A percentile compares a stretch with the other conserved stretches of the same genome.
phyloP scores from a whole-genome alignment of 495 filamentous ascomycete genomes.

The Sphaerosporella brunnea region DNA sequence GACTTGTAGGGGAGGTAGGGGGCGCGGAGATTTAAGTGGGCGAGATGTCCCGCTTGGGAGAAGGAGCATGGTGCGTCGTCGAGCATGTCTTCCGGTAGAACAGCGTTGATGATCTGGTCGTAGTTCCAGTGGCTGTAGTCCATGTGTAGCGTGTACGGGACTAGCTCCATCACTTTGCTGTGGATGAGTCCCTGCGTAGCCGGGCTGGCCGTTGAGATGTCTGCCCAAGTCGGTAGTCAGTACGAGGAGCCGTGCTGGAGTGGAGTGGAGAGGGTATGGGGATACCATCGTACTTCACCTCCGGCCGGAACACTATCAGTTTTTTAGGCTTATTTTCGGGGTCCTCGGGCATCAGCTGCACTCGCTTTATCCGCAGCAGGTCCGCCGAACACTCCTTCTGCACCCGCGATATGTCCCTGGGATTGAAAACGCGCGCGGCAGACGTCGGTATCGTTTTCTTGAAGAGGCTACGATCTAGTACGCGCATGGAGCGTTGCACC shows the following conservation, averaged over 20 bases:
- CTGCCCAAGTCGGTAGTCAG: background rate
- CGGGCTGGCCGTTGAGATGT: slow-evolving; percentile 44
- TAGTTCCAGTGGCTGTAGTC: slow-evolving; percentile 78
- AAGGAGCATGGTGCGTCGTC: slow-evolving; percentile 74
- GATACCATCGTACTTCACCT: slow-evolving; percentile 49
- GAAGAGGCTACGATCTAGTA: slow-evolving; percentile 72
- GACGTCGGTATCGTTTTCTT: slow-evolving; percentile 51
- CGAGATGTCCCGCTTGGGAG: slow-evolving; percentile 72
- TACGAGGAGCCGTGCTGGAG: background rate
- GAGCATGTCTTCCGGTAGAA: slow-evolving; percentile 52
- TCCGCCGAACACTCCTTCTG: slow-evolving; percentile 44
- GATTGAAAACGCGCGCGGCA: slow-evolving; percentile 61
- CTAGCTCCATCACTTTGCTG: slow-evolving; percentile 44
- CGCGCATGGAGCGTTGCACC: slow-evolving; percentile 57
- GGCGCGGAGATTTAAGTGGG: slow-evolving; percentile 78
- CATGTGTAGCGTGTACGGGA: slow-evolving; percentile 56
- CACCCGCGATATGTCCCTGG: slow-evolving; percentile 48
- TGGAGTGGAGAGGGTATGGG: background rate
- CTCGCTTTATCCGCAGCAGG: slow-evolving; percentile 41
- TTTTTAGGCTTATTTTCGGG: slow-evolving; percentile 39
- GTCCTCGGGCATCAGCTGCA: slow-evolving; percentile 38
- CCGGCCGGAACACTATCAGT: slow-evolving; percentile 56
- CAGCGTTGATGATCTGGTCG: slow-evolving; percentile 62
- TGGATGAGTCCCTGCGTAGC: slow-evolving; percentile 49
- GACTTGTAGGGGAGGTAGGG: slow-evolving; percentile 64